These are phyloP conservation scores for Suhomyces bribrorum DNA, from an alignment of 1,139 yeast species.

Conservation along the genomic window DNA sequence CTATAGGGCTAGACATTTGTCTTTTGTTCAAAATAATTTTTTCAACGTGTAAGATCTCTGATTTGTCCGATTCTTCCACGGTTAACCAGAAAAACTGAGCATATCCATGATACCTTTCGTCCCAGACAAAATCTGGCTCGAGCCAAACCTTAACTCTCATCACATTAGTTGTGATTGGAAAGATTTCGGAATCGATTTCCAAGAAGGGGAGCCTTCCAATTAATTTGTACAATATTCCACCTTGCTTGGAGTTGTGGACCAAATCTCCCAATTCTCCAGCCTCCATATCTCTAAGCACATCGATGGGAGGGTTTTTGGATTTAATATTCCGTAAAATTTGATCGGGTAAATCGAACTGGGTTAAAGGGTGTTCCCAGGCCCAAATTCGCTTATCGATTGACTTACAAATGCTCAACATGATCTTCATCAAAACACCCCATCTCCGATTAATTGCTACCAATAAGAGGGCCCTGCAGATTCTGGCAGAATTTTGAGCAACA, in stretches of 20 bases:
- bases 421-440: slow-evolving; percentile 82
- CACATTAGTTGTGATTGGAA: slow-evolving; percentile 86
- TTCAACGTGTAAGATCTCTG: slow-evolving; percentile 78
- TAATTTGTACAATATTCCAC: slow-evolving; percentile 58
- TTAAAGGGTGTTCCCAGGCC: slow-evolving; percentile 89
- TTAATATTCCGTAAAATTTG: slow-evolving; percentile 64
- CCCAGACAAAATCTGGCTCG: slow-evolving; percentile 85
- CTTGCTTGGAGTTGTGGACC: slow-evolving; percentile 80
- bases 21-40: slow-evolving; percentile 67
- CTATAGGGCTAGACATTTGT: slow-evolving; percentile 60
- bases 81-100: slow-evolving; percentile 91
- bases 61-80: slow-evolving; percentile 81
- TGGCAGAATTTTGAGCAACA: slow-evolving; percentile 92
- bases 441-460: slow-evolving; percentile 81
- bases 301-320: slow-evolving; percentile 67
- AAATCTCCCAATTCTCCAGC: slow-evolving; percentile 82
- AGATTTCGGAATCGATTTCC: slow-evolving; percentile 74
- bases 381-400: slow-evolving; percentile 82
- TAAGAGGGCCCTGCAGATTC: slow-evolving; percentile 90
- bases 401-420: slow-evolving; percentile 78
- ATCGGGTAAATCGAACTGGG: slow-evolving; percentile 80
- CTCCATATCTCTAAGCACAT: slow-evolving; percentile 70
- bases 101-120: slow-evolving; percentile 73
- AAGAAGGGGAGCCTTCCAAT: slow-evolving; percentile 76
- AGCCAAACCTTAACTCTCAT: slow-evolving; percentile 74